Evolutionary conservation across 2,329 filamentous ascomycete species (phyloP).

Genomic region (Cladosporium colombiae): DNA sequence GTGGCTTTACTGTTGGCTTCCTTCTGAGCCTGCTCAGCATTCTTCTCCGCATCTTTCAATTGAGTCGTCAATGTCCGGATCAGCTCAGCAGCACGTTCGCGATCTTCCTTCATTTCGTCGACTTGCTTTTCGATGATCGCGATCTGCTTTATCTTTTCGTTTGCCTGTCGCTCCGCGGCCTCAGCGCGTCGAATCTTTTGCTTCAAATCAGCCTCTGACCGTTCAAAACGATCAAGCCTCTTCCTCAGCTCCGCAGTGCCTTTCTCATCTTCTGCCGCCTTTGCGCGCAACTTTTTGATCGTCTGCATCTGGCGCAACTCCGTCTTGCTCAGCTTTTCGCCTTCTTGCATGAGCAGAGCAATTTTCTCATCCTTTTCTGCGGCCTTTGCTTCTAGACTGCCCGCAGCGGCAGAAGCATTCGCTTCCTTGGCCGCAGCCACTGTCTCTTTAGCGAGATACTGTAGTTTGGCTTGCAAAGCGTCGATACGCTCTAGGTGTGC

Average conservation of each 20-base stretch:
- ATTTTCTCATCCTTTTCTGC: slow-evolving; percentile 91
- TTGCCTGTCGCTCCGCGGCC: slow-evolving; percentile 57
- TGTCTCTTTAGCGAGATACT: slow-evolving; percentile 80
- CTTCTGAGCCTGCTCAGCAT: slow-evolving; percentile 66
- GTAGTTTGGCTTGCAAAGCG: slow-evolving; percentile 84
- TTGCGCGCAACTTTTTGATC: slow-evolving; percentile 73
- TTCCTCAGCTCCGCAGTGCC: slow-evolving; percentile 53
- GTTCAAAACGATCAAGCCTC: slow-evolving; percentile 67
- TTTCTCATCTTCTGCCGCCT: slow-evolving; percentile 55
- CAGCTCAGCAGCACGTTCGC: slow-evolving; percentile 53
- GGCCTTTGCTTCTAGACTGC: slow-evolving; percentile 73
- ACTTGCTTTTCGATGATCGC: slow-evolving; percentile 55
- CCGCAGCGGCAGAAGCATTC: slow-evolving; percentile 61
- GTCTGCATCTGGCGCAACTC: slow-evolving; percentile 82
- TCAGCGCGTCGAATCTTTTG: slow-evolving; percentile 64
- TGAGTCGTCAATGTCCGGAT: slow-evolving; percentile 71
- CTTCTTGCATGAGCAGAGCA: slow-evolving; percentile 86
- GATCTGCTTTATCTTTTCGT: slow-evolving; percentile 60
- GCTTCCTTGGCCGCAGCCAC: slow-evolving; percentile 72
- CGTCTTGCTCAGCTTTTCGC: slow-evolving; percentile 79
- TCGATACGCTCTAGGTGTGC: slow-evolving; percentile 87
- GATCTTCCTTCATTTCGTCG: slow-evolving; percentile 35
- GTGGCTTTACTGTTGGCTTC: slow-evolving; percentile 68
- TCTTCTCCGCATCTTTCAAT: slow-evolving; percentile 65
- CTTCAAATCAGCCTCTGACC: slow-evolving; percentile 60